phyloP scores from a whole-genome alignment of 2,329 filamentous ascomycete species.

The Mycosphaerella sp. region DNA sequence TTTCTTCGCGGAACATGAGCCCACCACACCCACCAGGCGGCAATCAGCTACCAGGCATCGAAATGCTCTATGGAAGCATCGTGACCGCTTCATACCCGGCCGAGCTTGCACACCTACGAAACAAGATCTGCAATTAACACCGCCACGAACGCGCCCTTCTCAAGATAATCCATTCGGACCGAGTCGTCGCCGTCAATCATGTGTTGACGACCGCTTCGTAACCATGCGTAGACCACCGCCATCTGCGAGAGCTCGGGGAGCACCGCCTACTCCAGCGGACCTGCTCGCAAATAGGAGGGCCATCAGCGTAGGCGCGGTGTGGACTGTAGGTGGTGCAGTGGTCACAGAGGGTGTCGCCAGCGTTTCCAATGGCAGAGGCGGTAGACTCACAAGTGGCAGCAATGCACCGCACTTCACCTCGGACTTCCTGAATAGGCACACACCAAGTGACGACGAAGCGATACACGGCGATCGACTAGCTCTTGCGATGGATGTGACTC shows the following conservation, averaged over 20 bases:
- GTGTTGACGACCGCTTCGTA: slow-evolving; percentile 24
- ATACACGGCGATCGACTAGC: slow-evolving; percentile 71
- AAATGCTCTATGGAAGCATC: slow-evolving; percentile 26
- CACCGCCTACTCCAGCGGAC: neutral
- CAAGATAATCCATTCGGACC: slow-evolving; percentile 28
- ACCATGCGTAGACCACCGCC: slow-evolving; percentile 15
- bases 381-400: slow-evolving; percentile 61
- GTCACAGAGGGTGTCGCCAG: slow-evolving; percentile 35
- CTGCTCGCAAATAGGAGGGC: slow-evolving; percentile 13
- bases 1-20: slow-evolving; percentile 1
- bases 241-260: slow-evolving; percentile 8
- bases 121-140: slow-evolving; percentile 12
- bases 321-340: slow-evolving; percentile 65
- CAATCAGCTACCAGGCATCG: slow-evolving; percentile 19
- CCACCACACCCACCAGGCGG: slow-evolving; percentile 1
- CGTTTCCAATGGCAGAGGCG: slow-evolving; percentile 56
- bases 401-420: slow-evolving; percentile 61
- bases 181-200: slow-evolving; percentile 8
- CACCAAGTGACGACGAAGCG: slow-evolving; percentile 24
- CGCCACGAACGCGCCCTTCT: neutral
- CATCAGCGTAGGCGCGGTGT: slow-evolving; percentile 63
- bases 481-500: slow-evolving; percentile 73
- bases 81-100: slow-evolving; percentile 55
- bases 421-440: slow-evolving; percentile 45
- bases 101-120: slow-evolving; percentile 27